Conservation (phyloP, 306 rosid species). For the Rosa rugosa region DNA sequence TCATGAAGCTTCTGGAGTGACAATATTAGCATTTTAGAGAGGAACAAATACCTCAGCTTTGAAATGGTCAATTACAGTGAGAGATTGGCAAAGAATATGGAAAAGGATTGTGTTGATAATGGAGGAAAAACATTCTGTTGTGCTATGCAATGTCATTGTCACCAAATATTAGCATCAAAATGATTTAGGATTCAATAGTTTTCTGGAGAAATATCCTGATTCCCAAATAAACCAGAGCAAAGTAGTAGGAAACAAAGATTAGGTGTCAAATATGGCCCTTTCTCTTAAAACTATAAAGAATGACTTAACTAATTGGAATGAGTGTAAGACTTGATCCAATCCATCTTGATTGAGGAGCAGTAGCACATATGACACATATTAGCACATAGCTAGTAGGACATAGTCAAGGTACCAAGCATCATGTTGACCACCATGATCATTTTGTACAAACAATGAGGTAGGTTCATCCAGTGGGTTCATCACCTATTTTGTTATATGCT, state of each 20-base stretch:
- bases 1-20: slow-evolving; percentile 1
- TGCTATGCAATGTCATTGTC: background rate
- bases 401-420: no score
- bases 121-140: background rate
- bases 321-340: background rate
- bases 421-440: no score
- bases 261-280: background rate
- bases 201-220: background rate
- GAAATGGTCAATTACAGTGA: background rate
- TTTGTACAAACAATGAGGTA: no score
- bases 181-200: background rate
- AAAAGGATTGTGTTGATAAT: background rate
- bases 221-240: background rate
- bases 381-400: no score
- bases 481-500: no score
- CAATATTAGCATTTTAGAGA: background rate
- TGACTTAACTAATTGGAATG: background rate
- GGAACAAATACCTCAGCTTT: background rate
- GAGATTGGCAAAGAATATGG: background rate
- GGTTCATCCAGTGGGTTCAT: no score
- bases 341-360: no score
- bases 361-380: no score
- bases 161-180: background rate
- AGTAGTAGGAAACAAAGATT: background rate
- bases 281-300: background rate